A percentile compares a stretch with the other conserved stretches of the same genome.
Evolutionary conservation across 225 moss, liverwort and hornwort species (phyloP).

Genomic region (Physcomitrellopsis africana): DNA sequence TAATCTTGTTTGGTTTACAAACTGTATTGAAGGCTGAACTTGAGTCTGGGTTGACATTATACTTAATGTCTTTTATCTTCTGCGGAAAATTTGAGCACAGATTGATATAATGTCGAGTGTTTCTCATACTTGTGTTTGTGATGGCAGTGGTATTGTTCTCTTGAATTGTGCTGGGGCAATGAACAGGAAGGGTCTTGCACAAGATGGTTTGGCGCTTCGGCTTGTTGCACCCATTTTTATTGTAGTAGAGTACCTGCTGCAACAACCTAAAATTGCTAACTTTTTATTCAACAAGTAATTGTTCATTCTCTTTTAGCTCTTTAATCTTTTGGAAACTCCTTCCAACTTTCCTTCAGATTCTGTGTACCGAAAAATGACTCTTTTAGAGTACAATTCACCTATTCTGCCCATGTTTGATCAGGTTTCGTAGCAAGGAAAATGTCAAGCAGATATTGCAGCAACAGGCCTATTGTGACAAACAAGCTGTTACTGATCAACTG

Average conservation of each 20-base stretch:
- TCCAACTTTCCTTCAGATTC: neutral
- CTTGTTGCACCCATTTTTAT: constrained; percentile 87
- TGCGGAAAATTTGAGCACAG: neutral
- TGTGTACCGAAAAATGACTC: neutral
- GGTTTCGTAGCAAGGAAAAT: constrained; percentile 92
- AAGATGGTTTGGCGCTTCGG: constrained; percentile 86
- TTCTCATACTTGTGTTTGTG: constrained; percentile 18
- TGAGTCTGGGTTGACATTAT: neutral
- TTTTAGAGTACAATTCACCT: constrained; percentile 20
- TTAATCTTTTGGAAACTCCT: neutral
- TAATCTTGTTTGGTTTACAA: neutral
- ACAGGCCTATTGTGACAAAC: constrained; percentile 89
- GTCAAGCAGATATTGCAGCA: constrained; percentile 90
- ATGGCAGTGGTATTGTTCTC: constrained; percentile 85
- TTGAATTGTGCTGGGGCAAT: constrained; percentile 98
- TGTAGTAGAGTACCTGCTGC: constrained; percentile 84
- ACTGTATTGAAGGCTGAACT: neutral
- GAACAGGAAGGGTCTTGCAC: constrained; percentile 95
- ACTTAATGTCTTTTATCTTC: constrained; percentile 2
- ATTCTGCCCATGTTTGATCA: constrained; percentile 36
- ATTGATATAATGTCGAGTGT: neutral
- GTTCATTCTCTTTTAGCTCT: neutral
- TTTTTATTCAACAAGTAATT: constrained; percentile 84
- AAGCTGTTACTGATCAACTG: constrained; percentile 91
- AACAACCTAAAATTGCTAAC: constrained; percentile 76